A percentile compares a stretch with the other conserved stretches of the same genome.
These are phyloP conservation scores for Thymus quinquecostatus DNA, from an alignment of 257 asterid genomes.

Conservation along the genomic window DNA sequence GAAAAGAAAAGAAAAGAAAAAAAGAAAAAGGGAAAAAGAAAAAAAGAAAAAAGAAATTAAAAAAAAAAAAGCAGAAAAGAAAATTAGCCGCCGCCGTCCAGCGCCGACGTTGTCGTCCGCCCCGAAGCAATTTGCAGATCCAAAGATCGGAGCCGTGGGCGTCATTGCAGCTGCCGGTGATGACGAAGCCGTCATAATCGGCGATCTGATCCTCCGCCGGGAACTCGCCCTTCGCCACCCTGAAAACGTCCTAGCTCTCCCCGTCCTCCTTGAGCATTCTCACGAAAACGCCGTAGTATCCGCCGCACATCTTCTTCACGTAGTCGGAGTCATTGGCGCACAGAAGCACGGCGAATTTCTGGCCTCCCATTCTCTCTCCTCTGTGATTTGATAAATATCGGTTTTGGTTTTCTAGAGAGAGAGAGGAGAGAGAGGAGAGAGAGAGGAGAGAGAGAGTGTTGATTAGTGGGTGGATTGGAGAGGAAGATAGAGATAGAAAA, in stretches of 20 bases:
- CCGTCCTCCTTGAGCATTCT: slow-evolving; percentile 89
- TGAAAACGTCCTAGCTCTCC: slow-evolving; percentile 69
- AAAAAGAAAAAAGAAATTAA: too few relatives aligned
- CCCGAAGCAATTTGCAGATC: slow-evolving; percentile 57
- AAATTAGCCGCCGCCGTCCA: too few relatives aligned
- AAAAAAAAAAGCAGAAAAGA: too few relatives aligned
- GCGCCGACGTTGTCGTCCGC: too few relatives aligned
- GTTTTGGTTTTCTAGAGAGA: too few relatives aligned
- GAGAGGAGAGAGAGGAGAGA: too few relatives aligned
- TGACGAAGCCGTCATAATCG: slow-evolving; percentile 72
- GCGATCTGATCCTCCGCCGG: slow-evolving; percentile 73
- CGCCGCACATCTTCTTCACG: slow-evolving; percentile 87
- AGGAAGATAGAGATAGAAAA: too few relatives aligned
- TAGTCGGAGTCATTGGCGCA: slow-evolving; percentile 94
- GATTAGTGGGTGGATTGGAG: too few relatives aligned
- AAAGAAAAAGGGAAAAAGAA: too few relatives aligned
- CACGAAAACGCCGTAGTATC: slow-evolving; percentile 80
- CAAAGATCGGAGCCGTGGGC: slow-evolving; percentile 83
- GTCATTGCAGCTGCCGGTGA: slow-evolving; percentile 91
- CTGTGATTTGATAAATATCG: neutral
- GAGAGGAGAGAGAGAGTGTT: too few relatives aligned
- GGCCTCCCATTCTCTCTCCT: slow-evolving; percentile 60
- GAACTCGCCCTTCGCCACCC: slow-evolving; percentile 73
- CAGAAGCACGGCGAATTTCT: slow-evolving; percentile 65
- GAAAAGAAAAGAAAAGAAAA: too few relatives aligned